phyloP scores from a whole-genome alignment of 352 stramenopile species.

The Phytophthora niederhauseri region DNA sequence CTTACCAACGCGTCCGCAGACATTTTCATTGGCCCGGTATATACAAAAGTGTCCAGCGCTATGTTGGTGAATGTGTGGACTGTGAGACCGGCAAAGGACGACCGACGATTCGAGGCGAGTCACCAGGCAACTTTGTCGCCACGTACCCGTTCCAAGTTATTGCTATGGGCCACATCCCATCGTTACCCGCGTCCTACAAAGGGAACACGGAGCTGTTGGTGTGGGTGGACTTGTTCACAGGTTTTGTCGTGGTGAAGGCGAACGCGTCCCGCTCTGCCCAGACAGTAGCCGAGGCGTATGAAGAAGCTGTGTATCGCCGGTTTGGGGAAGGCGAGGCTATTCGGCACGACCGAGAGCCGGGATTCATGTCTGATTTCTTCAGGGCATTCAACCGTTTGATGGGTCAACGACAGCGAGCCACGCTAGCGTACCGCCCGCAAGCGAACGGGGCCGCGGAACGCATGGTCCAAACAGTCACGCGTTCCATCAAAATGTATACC shows the following conservation, averaged over 20 bases:
- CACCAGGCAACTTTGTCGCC: no score
- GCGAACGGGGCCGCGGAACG: neutral
- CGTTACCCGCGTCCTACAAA: no score
- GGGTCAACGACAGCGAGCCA: neutral
- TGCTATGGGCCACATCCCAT: no score
- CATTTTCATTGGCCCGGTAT: neutral
- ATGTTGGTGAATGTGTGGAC: neutral
- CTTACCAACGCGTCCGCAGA: neutral
- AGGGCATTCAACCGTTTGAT: neutral
- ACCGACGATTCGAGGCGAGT: no score
- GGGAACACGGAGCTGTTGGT: no score
- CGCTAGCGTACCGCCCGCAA: neutral
- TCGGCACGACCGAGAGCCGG: neutral
- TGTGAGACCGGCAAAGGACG: slow-evolving; percentile 8
- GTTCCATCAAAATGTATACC: neutral
- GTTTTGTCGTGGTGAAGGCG: no score
- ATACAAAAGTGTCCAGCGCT: neutral
- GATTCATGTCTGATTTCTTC: neutral
- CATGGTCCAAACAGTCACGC: neutral
- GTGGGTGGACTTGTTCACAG: no score
- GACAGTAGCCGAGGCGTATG: neutral
- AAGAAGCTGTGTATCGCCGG: neutral
- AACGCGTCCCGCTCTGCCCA: neutral
- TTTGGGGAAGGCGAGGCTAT: neutral
- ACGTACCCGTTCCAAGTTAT: no score